These are phyloP conservation scores for Diaporthe sp. DNA, from an alignment of 2,329 filamentous ascomycete genomes.

Conservation along the genomic window DNA sequence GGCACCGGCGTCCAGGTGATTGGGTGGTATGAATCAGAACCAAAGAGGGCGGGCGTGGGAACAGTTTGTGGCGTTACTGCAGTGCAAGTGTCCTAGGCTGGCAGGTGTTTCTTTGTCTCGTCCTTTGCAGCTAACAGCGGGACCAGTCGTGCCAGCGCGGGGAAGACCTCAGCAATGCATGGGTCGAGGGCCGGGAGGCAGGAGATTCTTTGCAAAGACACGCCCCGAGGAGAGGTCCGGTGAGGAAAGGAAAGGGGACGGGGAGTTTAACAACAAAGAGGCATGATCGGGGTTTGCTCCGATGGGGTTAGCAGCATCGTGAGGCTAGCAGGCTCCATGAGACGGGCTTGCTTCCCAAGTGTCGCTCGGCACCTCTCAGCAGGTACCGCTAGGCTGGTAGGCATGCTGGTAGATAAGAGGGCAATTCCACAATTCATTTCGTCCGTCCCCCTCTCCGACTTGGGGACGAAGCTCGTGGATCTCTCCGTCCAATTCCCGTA, in stretches of 20 bases:
- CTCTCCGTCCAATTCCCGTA: constrained; percentile 17
- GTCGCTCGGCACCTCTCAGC: constrained; percentile 12
- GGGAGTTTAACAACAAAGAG: constrained; percentile 14
- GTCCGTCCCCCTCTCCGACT: not conserved
- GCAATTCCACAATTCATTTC: constrained; percentile 26
- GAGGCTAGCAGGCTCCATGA: constrained; percentile 21
- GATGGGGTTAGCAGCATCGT: constrained; percentile 33
- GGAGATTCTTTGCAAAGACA: not conserved
- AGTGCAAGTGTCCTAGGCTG: not conserved
- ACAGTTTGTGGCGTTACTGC: not conserved
- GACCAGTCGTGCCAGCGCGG: not conserved
- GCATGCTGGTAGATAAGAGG: not conserved
- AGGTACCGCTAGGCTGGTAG: not conserved
- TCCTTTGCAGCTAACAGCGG: not conserved
- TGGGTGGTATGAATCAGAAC: not conserved
- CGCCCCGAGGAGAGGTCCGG: not conserved
- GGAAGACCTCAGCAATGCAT: not conserved
- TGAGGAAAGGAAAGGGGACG: constrained; percentile 16
- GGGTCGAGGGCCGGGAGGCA: not conserved
- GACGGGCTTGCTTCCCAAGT: constrained; percentile 12
- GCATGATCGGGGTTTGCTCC: not conserved
- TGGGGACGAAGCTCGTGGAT: constrained; percentile 18
- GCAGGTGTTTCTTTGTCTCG: not conserved
- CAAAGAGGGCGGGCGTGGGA: not conserved
- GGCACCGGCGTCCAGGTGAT: not conserved